Base-by-base conservation (phyloP, 331 rosid genomes). In the Dryas integrifolia region DNA sequence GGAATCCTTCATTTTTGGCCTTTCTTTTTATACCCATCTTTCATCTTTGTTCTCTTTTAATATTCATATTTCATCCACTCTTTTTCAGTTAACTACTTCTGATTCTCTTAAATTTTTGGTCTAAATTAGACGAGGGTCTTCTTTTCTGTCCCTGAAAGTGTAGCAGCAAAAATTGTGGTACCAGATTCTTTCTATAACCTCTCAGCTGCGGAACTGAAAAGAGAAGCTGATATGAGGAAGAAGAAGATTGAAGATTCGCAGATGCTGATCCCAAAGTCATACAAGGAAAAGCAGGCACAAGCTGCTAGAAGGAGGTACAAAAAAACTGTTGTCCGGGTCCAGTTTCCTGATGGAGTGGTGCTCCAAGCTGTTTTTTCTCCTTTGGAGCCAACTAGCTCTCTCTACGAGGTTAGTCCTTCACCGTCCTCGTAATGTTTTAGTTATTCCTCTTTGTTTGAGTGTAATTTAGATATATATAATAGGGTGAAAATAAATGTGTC, bases 281-380 rank as follows among this genome's bases (percentile, higher is more conserved):
- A 70, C 43, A 95, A 73, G 81, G 97, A 95, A 84, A 95, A 95
- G 79, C 97, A 95, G 80, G 96, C 97, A 48, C 88, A 88, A 80
- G 88, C 92, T 40, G 85, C 88, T 16, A 80, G 80, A 83, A 88
- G 51, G 77, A 88, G 82, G 81, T 88, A 92, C 83, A 82, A 65
- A 58, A 87, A 72, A 87, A 49, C 97, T 62, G 73, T 89, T 39
- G 86, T 95, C 68, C 82, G 97, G 69, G 77, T 95, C 76, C 97
- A 95, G 76, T 95, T 95, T 86, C 97, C 96, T 4, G 99, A 95
- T 57, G 96, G 97, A 51, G 90, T 88, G 75, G 93, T 92, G 68
- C 99, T 95, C 73, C 99, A 91, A 85, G 96, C 87, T 24, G 80
- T 87, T 58, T 95, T 95, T 86, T 68, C 83, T 69, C 96, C 99